These are phyloP conservation scores for Cunninghamia lanceolata DNA, from an alignment of 75 land plant genomes.

Conservation along the genomic window DNA sequence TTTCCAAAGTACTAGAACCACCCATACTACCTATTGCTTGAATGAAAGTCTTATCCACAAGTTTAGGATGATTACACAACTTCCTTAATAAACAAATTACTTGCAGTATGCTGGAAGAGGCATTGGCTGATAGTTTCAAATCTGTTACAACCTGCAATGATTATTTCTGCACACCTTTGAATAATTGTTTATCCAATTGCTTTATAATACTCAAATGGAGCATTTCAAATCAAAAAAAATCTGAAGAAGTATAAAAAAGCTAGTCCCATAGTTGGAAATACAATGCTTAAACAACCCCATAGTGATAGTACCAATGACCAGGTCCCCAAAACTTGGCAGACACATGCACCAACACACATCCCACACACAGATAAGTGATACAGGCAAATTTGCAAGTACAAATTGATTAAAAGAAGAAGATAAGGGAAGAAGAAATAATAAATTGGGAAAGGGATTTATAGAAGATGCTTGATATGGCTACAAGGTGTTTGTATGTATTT, in stretches of 20 bases:
- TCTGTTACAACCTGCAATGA: conserved; percentile 21
- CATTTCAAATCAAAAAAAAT: background rate
- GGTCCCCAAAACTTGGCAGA: background rate
- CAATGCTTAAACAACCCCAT: background rate
- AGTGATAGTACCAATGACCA: background rate
- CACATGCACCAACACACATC: background rate
- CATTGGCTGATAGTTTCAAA: conserved; percentile 12
- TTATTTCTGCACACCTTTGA: background rate
- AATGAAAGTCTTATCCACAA: conserved; percentile 4
- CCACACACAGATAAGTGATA: background rate
- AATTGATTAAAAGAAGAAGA: background rate
- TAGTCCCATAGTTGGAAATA: background rate
- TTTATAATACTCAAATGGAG: background rate
- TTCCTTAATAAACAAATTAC: conserved; percentile 37
- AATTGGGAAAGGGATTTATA: background rate
- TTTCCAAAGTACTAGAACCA: background rate
- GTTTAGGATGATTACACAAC: conserved; percentile 46
- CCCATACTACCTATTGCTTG: background rate
- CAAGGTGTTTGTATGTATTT: no score
- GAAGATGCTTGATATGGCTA: background rate
- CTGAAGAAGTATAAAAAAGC: background rate
- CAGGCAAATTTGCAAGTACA: background rate
- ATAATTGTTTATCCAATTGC: background rate
- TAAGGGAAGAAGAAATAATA: background rate
- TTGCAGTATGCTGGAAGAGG: conserved; percentile 26